A percentile compares a stretch with the other conserved stretches of the same genome.
These are phyloP conservation scores for Mucor saturninus DNA, from an alignment of 371 early-diverging fungal species.

Conservation along the genomic window DNA sequence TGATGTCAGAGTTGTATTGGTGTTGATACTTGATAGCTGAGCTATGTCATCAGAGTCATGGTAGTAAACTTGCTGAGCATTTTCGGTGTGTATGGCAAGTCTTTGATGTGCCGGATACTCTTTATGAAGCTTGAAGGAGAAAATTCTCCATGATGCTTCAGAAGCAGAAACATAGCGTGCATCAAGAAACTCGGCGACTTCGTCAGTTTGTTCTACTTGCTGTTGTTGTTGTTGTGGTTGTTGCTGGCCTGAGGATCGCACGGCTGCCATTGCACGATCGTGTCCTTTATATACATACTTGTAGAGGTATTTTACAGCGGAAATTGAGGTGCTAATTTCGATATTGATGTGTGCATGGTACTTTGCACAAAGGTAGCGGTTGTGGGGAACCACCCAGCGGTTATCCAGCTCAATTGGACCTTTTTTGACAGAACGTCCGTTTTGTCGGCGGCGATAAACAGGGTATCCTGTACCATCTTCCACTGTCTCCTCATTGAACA, in stretches of 20 bases:
- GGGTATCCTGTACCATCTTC: not conserved
- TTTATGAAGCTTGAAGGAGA: conserved; percentile 26
- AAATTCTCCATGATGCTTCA: conserved; percentile 37
- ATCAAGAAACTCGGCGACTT: conserved; percentile 24
- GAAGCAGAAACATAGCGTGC: conserved; percentile 34
- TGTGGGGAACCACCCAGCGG: conserved; percentile 38
- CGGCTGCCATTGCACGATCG: conserved; percentile 12
- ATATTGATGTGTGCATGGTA: conserved; percentile 40
- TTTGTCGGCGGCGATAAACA: not conserved
- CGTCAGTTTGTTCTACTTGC: conserved; percentile 21
- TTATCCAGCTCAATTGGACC: conserved; percentile 29
- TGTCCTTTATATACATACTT: conserved; percentile 46
- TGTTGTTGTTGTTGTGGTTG: too few relatives aligned
- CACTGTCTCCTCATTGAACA: not conserved
- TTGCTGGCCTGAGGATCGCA: not conserved
- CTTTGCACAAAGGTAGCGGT: conserved; percentile 18
- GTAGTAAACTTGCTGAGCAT: conserved; percentile 22
- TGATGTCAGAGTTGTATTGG: conserved; percentile 26
- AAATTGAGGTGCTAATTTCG: conserved; percentile 22
- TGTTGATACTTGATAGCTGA: not conserved
- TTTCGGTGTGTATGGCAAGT: conserved; percentile 25
- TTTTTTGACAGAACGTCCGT: not conserved
- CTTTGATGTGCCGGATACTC: conserved; percentile 23
- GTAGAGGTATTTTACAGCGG: conserved; percentile 41
- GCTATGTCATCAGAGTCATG: not conserved